Percentiles rank a stretch among this genome's conserved stretches.
Evolutionary conservation across 2,329 filamentous ascomycete genomes (phyloP).

Genomic region (Talaromyces sp.): DNA sequence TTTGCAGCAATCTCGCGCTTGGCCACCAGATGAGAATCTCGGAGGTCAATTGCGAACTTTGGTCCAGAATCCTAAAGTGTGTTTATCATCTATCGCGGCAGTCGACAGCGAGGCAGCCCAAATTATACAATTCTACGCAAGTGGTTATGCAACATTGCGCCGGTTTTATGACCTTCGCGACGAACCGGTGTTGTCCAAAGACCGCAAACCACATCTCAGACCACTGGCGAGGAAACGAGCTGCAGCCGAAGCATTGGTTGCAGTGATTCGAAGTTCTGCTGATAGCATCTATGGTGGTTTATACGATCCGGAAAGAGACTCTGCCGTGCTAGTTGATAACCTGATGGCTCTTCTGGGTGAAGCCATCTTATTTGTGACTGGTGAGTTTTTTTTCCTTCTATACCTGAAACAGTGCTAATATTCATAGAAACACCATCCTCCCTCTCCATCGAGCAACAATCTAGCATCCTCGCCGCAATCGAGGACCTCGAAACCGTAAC

Average conservation of each 20-base stretch:
- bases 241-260: constrained; percentile 69
- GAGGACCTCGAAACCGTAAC: constrained; percentile 77
- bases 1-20: constrained; percentile 77
- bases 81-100: constrained; percentile 67
- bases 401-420: background rate
- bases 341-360: constrained; percentile 81
- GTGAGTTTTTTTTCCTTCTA: constrained; percentile 34
- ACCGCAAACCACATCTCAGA: constrained; percentile 43
- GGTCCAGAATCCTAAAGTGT: constrained; percentile 67
- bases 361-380: constrained; percentile 70
- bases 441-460: constrained; percentile 70
- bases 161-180: constrained; percentile 90
- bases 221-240: constrained; percentile 63
- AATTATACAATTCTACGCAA: constrained; percentile 78
- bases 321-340: constrained; percentile 85
- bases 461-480: constrained; percentile 69
- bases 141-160: constrained; percentile 86
- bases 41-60: constrained; percentile 69
- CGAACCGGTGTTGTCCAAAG: constrained; percentile 47
- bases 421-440: constrained; percentile 52
- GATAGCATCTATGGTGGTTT: constrained; percentile 90
- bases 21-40: constrained; percentile 67
- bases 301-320: constrained; percentile 75
- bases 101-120: constrained; percentile 78
- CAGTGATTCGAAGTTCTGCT: constrained; percentile 80